Conservation (phyloP, 164 flowering plant species). For the Saururus chinensis region DNA sequence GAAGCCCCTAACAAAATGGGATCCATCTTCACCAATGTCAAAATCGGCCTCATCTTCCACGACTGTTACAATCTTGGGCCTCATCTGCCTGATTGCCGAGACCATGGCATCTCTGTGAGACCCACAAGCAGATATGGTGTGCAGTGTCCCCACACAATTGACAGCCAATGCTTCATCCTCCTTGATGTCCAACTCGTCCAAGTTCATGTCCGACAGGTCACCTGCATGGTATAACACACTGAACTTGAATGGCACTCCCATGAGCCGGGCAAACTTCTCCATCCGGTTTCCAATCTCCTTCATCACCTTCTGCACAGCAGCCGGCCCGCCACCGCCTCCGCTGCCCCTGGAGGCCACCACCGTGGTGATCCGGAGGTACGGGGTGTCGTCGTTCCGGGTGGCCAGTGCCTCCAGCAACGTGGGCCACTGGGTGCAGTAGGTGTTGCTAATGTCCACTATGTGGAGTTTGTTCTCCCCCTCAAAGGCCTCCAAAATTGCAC, state of each 20-base stretch:
- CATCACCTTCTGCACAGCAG: slow-evolving; percentile 52
- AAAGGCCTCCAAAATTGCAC: slow-evolving; percentile 81
- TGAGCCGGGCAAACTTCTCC: slow-evolving; percentile 92
- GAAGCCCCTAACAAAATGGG: slow-evolving; percentile 52
- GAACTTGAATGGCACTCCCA: slow-evolving; percentile 96
- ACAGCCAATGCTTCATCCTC: slow-evolving; percentile 76
- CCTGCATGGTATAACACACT: slow-evolving; percentile 47
- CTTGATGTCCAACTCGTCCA: slow-evolving; percentile 36
- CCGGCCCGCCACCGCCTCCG: slow-evolving; percentile 12
- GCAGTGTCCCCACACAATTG: slow-evolving; percentile 65
- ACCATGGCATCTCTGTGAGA: slow-evolving; percentile 38
- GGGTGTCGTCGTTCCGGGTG: slow-evolving; percentile 80
- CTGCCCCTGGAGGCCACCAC: slow-evolving; percentile 24
- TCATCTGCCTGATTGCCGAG: slow-evolving; percentile 34
- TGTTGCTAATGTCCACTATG: slow-evolving; percentile 73
- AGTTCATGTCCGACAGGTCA: slow-evolving; percentile 51
- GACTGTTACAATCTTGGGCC: slow-evolving; percentile 67
- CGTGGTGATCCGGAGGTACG: slow-evolving; percentile 67
- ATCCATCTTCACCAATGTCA: slow-evolving; percentile 46
- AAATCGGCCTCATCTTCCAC: slow-evolving; percentile 92
- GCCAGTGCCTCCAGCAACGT: slow-evolving; percentile 89
- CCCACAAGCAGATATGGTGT: slow-evolving; percentile 22
- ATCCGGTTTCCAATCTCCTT: slow-evolving; percentile 67
- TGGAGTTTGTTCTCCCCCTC: slow-evolving; percentile 75
- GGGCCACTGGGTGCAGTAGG: slow-evolving; percentile 99